Evolutionary conservation across 1,284 basidiomycete species (phyloP).

Genomic region (Microbotryomycetes sp.): DNA sequence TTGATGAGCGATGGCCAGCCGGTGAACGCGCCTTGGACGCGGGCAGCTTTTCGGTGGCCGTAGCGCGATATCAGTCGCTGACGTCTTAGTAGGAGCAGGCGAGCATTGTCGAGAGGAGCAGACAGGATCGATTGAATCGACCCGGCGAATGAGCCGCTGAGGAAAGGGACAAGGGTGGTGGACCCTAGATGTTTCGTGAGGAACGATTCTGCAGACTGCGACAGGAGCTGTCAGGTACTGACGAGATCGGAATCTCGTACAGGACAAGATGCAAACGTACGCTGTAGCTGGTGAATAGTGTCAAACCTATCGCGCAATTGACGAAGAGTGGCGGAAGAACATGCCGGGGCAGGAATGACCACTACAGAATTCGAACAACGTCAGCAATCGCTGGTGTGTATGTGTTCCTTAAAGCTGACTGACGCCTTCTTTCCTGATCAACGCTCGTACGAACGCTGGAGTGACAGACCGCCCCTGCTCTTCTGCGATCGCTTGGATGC

Average conservation of each 20-base stretch:
- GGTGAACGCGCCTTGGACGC: conserved; percentile 10
- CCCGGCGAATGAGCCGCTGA: conserved; percentile 40
- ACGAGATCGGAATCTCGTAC: too few relatives aligned
- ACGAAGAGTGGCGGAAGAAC: conserved; percentile 40
- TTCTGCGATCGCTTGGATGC: conserved; percentile 41
- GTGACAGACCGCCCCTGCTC: conserved; percentile 39
- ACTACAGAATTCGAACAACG: not conserved
- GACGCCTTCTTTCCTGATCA: conserved; percentile 37
- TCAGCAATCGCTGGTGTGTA: not conserved
- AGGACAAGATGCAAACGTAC: not conserved
- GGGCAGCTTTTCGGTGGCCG: not conserved
- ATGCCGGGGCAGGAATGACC: conserved; percentile 28
- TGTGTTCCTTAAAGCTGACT: conserved; percentile 1
- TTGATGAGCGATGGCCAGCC: conserved; percentile 36
- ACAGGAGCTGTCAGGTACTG: conserved; percentile 3
- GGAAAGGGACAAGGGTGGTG: conserved; percentile 24
- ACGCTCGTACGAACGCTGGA: conserved; percentile 37
- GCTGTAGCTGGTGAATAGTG: conserved; percentile 40
- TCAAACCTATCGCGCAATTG: conserved; percentile 41
- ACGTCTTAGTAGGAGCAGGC: conserved; percentile 37
- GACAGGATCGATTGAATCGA: conserved; percentile 43
- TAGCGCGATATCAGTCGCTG: conserved; percentile 19
- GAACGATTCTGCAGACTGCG: conserved; percentile 6
- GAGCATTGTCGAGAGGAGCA: conserved; percentile 44
- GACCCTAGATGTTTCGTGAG: conserved; percentile 7